phyloP scores from a whole-genome alignment of 129 eudicot species.

The Lactuca sativa region DNA sequence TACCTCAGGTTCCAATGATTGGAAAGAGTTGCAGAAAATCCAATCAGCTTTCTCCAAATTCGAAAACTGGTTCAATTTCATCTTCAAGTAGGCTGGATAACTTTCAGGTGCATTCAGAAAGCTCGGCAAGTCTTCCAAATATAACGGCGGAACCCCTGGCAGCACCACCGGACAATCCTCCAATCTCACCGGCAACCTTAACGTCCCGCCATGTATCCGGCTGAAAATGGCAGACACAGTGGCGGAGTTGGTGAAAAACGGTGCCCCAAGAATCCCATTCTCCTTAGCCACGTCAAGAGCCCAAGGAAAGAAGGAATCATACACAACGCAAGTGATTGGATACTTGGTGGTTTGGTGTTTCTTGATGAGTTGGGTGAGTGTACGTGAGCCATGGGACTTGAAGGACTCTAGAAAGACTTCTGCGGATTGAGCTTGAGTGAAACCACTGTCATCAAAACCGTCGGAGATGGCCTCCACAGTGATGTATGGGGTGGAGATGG shows the following conservation, averaged over 20 bases:
- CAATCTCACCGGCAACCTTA: slow-evolving; percentile 41
- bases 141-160: slow-evolving; percentile 60
- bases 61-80: slow-evolving; percentile 55
- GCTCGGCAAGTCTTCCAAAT: slow-evolving; percentile 57
- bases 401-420: slow-evolving; percentile 43
- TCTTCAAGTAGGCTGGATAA: slow-evolving; percentile 67
- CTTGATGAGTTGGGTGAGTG: slow-evolving; percentile 51
- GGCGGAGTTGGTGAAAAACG: slow-evolving; percentile 72
- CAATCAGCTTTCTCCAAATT: slow-evolving; percentile 70
- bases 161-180: slow-evolving; percentile 40
- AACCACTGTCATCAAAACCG: slow-evolving; percentile 64
- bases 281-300: slow-evolving; percentile 58
- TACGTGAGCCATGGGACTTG: slow-evolving; percentile 40
- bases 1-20: slow-evolving; percentile 65
- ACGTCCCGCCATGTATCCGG: slow-evolving; percentile 36
- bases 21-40: slow-evolving; percentile 60
- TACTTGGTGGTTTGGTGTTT: slow-evolving; percentile 20
- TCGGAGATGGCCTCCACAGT: slow-evolving; percentile 57
- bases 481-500: slow-evolving; percentile 40
- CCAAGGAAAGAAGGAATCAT: slow-evolving; percentile 76
- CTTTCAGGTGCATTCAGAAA: slow-evolving; percentile 58
- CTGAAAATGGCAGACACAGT: slow-evolving; percentile 51
- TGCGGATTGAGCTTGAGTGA: slow-evolving; percentile 33
- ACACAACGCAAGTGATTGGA: slow-evolving; percentile 58
- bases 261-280: slow-evolving; percentile 41